A percentile compares a stretch with the other conserved stretches of the same genome.
These are phyloP conservation scores for Miscanthus lutarioriparius DNA, from an alignment of 176 grass and related monocot species.

Conservation along the genomic window DNA sequence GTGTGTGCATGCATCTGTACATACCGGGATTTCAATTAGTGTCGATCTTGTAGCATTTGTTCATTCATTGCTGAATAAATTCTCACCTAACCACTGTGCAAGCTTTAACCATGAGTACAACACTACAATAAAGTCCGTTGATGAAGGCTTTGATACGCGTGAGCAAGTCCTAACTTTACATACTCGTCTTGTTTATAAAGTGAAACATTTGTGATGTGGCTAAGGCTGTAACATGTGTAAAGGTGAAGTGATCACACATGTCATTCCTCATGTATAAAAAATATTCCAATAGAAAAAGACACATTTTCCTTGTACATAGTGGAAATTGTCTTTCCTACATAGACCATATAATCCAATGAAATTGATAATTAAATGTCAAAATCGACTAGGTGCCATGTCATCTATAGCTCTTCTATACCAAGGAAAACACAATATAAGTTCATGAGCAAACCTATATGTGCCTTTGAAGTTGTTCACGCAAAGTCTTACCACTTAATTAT, in stretches of 20 bases:
- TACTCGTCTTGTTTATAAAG: background rate
- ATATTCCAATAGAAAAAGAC: background rate
- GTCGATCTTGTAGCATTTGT: no score
- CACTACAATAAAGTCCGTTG: no score
- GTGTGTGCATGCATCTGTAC: no score
- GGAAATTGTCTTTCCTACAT: background rate
- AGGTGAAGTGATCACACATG: background rate
- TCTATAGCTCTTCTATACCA: background rate
- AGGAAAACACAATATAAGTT: no score
- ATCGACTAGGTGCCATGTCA: background rate
- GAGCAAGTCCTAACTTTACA: background rate
- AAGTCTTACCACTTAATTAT: no score
- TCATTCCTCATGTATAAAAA: background rate
- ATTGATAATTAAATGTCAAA: background rate
- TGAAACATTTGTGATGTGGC: background rate
- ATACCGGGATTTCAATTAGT: no score
- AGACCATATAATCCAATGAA: background rate
- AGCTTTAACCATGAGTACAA: no score
- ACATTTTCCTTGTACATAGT: background rate
- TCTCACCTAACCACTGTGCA: no score
- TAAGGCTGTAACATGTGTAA: background rate
- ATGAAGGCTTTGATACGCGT: no score
- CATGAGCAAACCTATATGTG: no score
- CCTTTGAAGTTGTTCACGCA: no score
- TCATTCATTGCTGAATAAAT: no score